phyloP scores from a whole-genome alignment of 2,329 filamentous ascomycete species.

The Ophiosphaerella narmari region DNA sequence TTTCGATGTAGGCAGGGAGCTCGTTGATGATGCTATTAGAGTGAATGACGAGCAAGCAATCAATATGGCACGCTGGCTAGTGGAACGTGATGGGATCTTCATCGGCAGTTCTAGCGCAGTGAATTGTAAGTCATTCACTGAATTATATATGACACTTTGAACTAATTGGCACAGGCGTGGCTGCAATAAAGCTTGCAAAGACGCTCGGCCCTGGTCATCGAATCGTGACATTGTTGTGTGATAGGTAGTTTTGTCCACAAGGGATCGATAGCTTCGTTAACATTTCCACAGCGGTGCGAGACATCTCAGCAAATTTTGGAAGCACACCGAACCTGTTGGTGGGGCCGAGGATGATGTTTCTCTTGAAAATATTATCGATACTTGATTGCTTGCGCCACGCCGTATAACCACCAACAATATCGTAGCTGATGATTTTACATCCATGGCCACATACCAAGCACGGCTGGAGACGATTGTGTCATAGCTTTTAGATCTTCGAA shows the following conservation, averaged over 20 bases:
- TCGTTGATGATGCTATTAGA: constrained; percentile 87
- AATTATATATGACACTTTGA: background rate
- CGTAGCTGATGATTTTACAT: background rate
- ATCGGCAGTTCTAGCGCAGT: constrained; percentile 94
- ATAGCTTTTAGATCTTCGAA: constrained; percentile 12
- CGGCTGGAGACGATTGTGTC: constrained; percentile 6
- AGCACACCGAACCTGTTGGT: constrained; percentile 69
- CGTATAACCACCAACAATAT: background rate
- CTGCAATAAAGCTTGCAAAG: constrained; percentile 71
- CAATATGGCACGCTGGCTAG: constrained; percentile 93
- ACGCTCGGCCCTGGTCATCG: constrained; percentile 63
- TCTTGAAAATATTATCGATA: constrained; percentile 62
- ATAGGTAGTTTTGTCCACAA: constrained; percentile 49
- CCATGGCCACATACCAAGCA: background rate
- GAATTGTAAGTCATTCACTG: constrained; percentile 66
- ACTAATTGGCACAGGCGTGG: constrained; percentile 56
- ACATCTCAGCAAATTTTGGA: constrained; percentile 86
- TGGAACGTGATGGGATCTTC: constrained; percentile 94
- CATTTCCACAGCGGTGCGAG: constrained; percentile 61
- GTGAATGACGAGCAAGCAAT: constrained; percentile 89
- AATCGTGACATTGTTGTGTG: constrained; percentile 84
- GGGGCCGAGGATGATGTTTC: constrained; percentile 50
- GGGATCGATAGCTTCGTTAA: constrained; percentile 8
- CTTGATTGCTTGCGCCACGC: constrained; percentile 10
- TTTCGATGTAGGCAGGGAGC: constrained; percentile 81